Evolutionary conservation across 2,329 filamentous ascomycete genomes (phyloP).

Genomic region (Nemania serpens): DNA sequence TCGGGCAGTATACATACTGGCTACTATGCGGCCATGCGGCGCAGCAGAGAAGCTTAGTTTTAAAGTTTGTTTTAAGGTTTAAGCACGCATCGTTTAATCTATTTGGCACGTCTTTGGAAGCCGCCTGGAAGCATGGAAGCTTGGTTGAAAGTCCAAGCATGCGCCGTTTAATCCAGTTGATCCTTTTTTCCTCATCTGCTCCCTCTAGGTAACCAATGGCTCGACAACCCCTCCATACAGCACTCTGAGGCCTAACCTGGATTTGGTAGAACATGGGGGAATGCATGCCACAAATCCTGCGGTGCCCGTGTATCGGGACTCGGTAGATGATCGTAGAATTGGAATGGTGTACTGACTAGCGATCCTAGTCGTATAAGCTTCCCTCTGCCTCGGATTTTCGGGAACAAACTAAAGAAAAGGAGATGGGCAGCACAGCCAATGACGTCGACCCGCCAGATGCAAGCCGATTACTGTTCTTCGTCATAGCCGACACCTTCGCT

Average conservation of each 20-base stretch:
- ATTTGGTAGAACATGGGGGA: not conserved
- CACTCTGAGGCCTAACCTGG: not conserved
- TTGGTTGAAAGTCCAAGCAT: too few relatives aligned
- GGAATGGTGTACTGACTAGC: too few relatives aligned
- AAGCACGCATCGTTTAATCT: not conserved
- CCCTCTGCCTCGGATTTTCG: conserved; percentile 1
- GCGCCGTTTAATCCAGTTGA: too few relatives aligned
- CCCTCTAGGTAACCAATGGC: too few relatives aligned
- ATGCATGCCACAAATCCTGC: too few relatives aligned
- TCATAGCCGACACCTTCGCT: conserved; percentile 11
- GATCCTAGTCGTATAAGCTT: not conserved
- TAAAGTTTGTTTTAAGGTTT: conserved; percentile 16
- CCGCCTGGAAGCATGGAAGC: too few relatives aligned
- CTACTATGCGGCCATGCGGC: conserved; percentile 2
- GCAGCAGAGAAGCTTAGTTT: conserved; percentile 28
- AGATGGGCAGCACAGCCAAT: not conserved
- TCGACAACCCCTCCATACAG: too few relatives aligned
- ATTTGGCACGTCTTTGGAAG: not conserved
- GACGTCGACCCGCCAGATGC: conserved; percentile 9
- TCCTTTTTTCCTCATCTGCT: too few relatives aligned
- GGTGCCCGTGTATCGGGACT: conserved; percentile 8
- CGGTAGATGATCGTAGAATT: not conserved
- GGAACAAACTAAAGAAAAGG: not conserved
- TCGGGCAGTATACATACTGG: not conserved
- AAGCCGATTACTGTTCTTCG: conserved; percentile 28